Evolutionary conservation across 805 yeast genomes (phyloP).

Genomic region (Nakazawaea sp.): DNA sequence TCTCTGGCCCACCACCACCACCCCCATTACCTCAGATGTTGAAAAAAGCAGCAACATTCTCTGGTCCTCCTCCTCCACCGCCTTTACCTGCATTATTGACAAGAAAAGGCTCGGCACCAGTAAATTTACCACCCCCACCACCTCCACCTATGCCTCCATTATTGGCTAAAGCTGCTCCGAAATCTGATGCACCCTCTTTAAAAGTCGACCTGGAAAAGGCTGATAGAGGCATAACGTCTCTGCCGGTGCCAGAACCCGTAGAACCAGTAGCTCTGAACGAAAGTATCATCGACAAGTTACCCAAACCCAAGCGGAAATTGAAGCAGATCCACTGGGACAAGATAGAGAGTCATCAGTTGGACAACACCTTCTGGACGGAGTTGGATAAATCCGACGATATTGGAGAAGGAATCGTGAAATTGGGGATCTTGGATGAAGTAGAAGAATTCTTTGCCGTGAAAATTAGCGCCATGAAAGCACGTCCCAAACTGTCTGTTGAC

Average conservation of each 20-base stretch:
- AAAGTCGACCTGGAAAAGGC: no score
- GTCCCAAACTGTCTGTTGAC: slow-evolving; percentile 14
- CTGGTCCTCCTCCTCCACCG: slow-evolving; percentile 12
- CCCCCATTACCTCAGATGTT: slow-evolving; percentile 15
- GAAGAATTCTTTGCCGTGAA: slow-evolving; percentile 48
- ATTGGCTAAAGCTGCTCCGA: not conserved
- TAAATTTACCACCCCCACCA: slow-evolving; percentile 12
- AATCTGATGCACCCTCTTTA: not conserved
- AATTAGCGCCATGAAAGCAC: slow-evolving; percentile 11
- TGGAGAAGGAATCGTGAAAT: slow-evolving; percentile 41
- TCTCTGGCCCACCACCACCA: slow-evolving; percentile 20
- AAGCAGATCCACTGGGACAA: slow-evolving; percentile 85
- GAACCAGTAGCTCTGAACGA: not conserved
- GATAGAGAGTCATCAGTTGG: slow-evolving; percentile 37
- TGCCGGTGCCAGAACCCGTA: not conserved
- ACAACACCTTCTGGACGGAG: slow-evolving; percentile 54
- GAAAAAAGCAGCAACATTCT: slow-evolving; percentile 6
- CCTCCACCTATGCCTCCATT: slow-evolving; percentile 7
- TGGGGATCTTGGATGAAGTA: slow-evolving; percentile 61
- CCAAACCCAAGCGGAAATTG: slow-evolving; percentile 51
- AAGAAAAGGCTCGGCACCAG: not conserved
- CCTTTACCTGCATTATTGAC: slow-evolving; percentile 7
- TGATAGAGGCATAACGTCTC: no score
- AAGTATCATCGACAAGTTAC: slow-evolving; percentile 23
- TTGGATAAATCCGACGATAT: slow-evolving; percentile 29